These are phyloP conservation scores for Metarhizium robertsii DNA, from an alignment of 2,329 filamentous ascomycete species.

Conservation along the genomic window DNA sequence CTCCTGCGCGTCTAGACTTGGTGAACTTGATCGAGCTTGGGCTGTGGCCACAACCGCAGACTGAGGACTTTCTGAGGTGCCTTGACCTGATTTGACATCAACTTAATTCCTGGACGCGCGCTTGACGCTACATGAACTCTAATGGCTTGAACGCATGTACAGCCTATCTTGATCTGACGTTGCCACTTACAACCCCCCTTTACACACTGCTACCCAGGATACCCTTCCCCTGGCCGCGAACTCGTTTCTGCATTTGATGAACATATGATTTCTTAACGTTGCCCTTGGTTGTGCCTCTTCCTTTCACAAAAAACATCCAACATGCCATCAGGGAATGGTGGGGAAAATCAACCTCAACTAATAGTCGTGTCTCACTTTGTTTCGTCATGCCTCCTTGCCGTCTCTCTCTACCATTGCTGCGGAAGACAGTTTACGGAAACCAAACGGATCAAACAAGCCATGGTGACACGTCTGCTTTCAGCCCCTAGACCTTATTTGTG, in stretches of 20 bases:
- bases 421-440: not conserved
- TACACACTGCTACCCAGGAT: not conserved
- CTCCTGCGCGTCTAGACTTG: conserved; percentile 16
- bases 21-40: conserved; percentile 24
- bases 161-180: conserved; percentile 10
- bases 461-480: not conserved
- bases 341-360: not conserved
- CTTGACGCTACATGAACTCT: conserved; percentile 15
- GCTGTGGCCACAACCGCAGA: conserved; percentile 1
- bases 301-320: not conserved
- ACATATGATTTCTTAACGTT: conserved; percentile 3
- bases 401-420: not conserved
- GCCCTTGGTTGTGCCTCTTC: not conserved
- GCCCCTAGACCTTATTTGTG: not conserved
- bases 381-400: not conserved
- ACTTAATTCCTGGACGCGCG: conserved; percentile 15
- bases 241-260: conserved; percentile 16
- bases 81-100: conserved; percentile 23
- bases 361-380: not conserved
- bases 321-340: not conserved
- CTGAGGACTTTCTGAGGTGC: conserved; percentile 17
- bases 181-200: conserved; percentile 9
- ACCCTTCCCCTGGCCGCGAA: not conserved
- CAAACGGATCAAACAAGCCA: not conserved
- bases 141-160: conserved; percentile 23